A percentile compares a stretch with the other conserved stretches of the same genome.
Conservation (phyloP, 2,329 filamentous ascomycete species). For the Corynespora cassiicola region DNA sequence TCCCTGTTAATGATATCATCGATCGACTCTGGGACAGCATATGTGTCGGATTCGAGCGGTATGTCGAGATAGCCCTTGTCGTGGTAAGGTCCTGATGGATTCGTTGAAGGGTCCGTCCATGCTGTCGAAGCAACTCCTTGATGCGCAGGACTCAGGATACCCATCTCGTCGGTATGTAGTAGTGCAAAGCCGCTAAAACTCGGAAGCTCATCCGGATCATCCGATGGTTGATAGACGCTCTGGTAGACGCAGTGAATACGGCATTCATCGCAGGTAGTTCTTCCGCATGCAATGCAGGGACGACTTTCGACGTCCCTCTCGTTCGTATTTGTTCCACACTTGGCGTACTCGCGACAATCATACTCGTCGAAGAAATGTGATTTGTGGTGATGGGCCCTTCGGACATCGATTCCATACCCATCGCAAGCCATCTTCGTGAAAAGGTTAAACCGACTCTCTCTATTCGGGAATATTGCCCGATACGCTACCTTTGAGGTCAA, state of each 20-base stretch:
- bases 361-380: slow-evolving; percentile 29
- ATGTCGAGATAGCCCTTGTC: slow-evolving; percentile 40
- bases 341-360: slow-evolving; percentile 26
- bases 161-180: slow-evolving; percentile 26
- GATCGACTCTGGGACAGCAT: slow-evolving; percentile 28
- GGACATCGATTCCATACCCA: slow-evolving; percentile 30
- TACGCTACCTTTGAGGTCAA: slow-evolving; percentile 33
- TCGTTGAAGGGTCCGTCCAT: slow-evolving; percentile 11
- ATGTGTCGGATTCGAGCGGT: slow-evolving; percentile 24
- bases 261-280: slow-evolving; percentile 43
- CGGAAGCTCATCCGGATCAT: slow-evolving; percentile 34
- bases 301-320: slow-evolving; percentile 18
- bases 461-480: slow-evolving; percentile 25
- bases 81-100: slow-evolving; percentile 25
- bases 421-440: slow-evolving; percentile 34
- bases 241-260: slow-evolving; percentile 44
- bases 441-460: slow-evolving; percentile 32
- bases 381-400: slow-evolving; percentile 26
- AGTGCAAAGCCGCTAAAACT: slow-evolving; percentile 39
- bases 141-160: no score
- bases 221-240: slow-evolving; percentile 29
- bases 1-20: slow-evolving; percentile 31
- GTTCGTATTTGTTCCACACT: slow-evolving; percentile 22
- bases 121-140: no score
- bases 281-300: slow-evolving; percentile 32